phyloP scores from a whole-genome alignment of 371 early-diverging fungal species.

The Nematocida homosporus region DNA sequence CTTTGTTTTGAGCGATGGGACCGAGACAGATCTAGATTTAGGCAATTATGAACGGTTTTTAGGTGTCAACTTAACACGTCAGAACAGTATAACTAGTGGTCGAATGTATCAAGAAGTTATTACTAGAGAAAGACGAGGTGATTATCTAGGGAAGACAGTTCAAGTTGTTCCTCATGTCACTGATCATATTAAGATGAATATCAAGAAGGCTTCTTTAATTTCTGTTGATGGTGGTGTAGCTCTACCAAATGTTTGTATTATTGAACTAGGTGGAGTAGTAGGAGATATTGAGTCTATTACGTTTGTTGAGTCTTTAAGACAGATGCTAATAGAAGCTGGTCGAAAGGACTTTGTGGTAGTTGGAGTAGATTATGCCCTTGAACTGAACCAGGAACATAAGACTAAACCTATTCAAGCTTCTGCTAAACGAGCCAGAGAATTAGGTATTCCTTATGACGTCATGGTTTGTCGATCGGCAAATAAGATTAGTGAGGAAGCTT shows the following conservation, averaged over 20 bases:
- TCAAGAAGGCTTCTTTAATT: slow-evolving; percentile 77
- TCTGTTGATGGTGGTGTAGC: slow-evolving; percentile 70
- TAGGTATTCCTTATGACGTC: slow-evolving; percentile 88
- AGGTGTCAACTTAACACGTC: slow-evolving; percentile 80
- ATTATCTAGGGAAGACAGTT: slow-evolving; percentile 93
- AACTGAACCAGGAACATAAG: slow-evolving; percentile 94
- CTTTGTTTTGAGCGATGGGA: slow-evolving; percentile 95
- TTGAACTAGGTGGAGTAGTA: slow-evolving; percentile 96
- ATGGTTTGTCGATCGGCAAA: slow-evolving; percentile 85
- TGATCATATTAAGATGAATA: slow-evolving; percentile 89
- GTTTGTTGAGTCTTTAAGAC: slow-evolving; percentile 94
- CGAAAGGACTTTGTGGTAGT: slow-evolving; percentile 88
- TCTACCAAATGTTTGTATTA: slow-evolving; percentile 85
- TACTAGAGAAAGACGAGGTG: slow-evolving; percentile 82
- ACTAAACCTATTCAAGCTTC: slow-evolving; percentile 95
- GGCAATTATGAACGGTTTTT: slow-evolving; percentile 98
- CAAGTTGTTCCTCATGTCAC: slow-evolving; percentile 96
- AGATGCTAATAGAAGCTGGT: slow-evolving; percentile 94
- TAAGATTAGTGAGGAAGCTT: slow-evolving; percentile 75
- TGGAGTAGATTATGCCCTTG: slow-evolving; percentile 89
- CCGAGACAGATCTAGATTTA: slow-evolving; percentile 94
- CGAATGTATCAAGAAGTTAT: slow-evolving; percentile 91
- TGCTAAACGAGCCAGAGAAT: slow-evolving; percentile 83
- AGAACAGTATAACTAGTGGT: slow-evolving; percentile 96
- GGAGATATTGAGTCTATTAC: slow-evolving; percentile 96